Conservation (phyloP, 371 early-diverging fungal genomes). For the Rhizopus stolonifer region DNA sequence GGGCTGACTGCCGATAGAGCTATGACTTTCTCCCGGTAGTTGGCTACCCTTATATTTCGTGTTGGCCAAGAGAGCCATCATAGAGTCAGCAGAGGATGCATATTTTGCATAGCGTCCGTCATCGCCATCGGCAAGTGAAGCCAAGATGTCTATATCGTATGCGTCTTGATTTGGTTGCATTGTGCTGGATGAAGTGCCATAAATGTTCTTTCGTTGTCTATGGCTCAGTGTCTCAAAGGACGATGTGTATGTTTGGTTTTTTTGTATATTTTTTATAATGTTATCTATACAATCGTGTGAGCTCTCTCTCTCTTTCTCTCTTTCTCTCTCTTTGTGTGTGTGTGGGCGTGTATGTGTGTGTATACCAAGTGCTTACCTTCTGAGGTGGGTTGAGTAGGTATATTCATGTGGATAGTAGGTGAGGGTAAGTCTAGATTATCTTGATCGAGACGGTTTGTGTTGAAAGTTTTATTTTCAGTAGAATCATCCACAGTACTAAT, state of each 20-base stretch:
- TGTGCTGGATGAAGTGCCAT: background rate
- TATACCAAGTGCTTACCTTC: slow-evolving; percentile 5
- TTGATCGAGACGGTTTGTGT: background rate
- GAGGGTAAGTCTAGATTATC: background rate
- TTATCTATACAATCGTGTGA: too few species aligned
- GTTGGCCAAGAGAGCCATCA: slow-evolving; percentile 71
- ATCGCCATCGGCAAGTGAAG: slow-evolving; percentile 57
- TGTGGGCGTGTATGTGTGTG: background rate
- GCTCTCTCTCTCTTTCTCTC: too few species aligned
- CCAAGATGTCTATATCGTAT: slow-evolving; percentile 63
- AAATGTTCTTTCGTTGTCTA: too few species aligned
- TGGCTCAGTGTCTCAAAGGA: too few species aligned
- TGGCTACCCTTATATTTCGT: slow-evolving; percentile 55
- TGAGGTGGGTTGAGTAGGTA: background rate
- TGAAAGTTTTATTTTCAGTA: background rate
- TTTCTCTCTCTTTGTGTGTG: too few species aligned
- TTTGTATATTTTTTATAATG: too few species aligned
- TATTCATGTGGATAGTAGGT: background rate
- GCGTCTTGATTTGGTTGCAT: slow-evolving; percentile 3
- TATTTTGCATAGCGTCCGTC: slow-evolving; percentile 74
- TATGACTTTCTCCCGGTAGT: slow-evolving; percentile 5
- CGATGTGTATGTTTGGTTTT: too few species aligned
- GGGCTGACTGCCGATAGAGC: background rate
- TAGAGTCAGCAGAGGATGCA: slow-evolving; percentile 75
- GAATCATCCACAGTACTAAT: background rate